Evolutionary conservation across 2,329 filamentous ascomycete genomes (phyloP).

Genomic region (Herpotrichia juniperi): DNA sequence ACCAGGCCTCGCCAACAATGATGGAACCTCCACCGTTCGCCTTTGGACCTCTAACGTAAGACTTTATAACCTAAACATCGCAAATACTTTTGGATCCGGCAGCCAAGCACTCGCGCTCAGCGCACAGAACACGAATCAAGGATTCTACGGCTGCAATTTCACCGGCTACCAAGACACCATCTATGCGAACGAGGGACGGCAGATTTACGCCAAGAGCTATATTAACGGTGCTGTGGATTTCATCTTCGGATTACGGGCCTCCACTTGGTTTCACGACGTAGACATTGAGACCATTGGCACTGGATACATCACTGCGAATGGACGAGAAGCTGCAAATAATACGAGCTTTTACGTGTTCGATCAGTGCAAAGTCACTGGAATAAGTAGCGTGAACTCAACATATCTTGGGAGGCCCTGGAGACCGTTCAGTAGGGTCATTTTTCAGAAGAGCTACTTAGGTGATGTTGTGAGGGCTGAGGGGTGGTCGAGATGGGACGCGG

Average conservation of each 20-base stretch:
- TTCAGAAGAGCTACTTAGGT: conserved; percentile 56
- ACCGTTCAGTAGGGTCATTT: conserved; percentile 51
- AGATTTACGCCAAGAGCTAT: conserved; percentile 59
- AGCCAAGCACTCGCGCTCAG: conserved; percentile 57
- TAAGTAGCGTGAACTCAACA: conserved; percentile 25
- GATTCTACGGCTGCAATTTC: conserved; percentile 60
- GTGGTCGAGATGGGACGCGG: conserved; percentile 60
- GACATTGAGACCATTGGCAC: conserved; percentile 41
- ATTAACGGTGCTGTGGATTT: conserved; percentile 64
- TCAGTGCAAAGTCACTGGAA: conserved; percentile 50
- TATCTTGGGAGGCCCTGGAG: conserved; percentile 58
- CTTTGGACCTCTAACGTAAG: conserved; percentile 54
- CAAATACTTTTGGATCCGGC: conserved; percentile 46
- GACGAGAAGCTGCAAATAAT: conserved; percentile 6
- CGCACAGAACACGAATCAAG: conserved; percentile 54
- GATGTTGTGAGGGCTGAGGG: conserved; percentile 62
- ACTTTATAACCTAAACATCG: conserved; percentile 64
- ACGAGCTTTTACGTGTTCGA: conserved; percentile 58
- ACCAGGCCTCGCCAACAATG: conserved; percentile 51
- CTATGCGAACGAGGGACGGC: conserved; percentile 47
- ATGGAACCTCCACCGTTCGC: conserved; percentile 54
- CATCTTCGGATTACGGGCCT: conserved; percentile 58
- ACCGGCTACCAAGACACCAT: conserved; percentile 61
- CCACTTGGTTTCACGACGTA: conserved; percentile 55
- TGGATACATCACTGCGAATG: conserved; percentile 26